Evolutionary conservation across 1,139 yeast species (phyloP).

Genomic region (Candida buenavistaensis): DNA sequence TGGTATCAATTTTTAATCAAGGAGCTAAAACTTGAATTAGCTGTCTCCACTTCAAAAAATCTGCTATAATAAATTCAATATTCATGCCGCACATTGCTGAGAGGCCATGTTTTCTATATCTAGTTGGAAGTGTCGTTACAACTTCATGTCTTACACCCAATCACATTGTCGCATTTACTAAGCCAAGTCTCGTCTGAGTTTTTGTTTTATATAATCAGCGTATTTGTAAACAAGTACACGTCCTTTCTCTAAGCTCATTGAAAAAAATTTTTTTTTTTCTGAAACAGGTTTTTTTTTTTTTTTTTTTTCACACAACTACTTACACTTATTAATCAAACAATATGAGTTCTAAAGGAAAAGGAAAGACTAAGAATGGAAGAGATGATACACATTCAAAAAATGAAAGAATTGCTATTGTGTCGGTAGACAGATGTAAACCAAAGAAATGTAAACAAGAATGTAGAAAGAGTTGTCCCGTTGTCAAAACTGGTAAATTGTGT

Average conservation of each 20-base stretch:
- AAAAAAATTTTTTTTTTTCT: background rate
- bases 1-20: too few relatives aligned
- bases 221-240: slow-evolving; percentile 1
- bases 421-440: slow-evolving; percentile 93
- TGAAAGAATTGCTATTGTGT: slow-evolving; percentile 92
- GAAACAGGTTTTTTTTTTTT: slow-evolving; percentile 1
- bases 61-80: too few relatives aligned
- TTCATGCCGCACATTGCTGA: too few relatives aligned
- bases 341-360: slow-evolving; percentile 16
- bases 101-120: too few relatives aligned
- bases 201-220: background rate
- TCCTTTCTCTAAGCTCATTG: slow-evolving; percentile 3
- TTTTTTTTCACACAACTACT: background rate
- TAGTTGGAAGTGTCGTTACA: too few relatives aligned
- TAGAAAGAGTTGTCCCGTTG: slow-evolving; percentile 95
- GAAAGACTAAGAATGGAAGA: slow-evolving; percentile 17
- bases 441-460: slow-evolving; percentile 98
- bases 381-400: slow-evolving; percentile 54
- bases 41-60: too few relatives aligned
- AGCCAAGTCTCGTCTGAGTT: background rate
- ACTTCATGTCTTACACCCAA: background rate
- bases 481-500: slow-evolving; percentile 95
- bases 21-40: too few relatives aligned
- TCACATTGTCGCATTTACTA: background rate
- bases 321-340: slow-evolving; percentile 1